Conservation (phyloP, 2,329 filamentous ascomycete species). For the Cercospora berteroae region DNA sequence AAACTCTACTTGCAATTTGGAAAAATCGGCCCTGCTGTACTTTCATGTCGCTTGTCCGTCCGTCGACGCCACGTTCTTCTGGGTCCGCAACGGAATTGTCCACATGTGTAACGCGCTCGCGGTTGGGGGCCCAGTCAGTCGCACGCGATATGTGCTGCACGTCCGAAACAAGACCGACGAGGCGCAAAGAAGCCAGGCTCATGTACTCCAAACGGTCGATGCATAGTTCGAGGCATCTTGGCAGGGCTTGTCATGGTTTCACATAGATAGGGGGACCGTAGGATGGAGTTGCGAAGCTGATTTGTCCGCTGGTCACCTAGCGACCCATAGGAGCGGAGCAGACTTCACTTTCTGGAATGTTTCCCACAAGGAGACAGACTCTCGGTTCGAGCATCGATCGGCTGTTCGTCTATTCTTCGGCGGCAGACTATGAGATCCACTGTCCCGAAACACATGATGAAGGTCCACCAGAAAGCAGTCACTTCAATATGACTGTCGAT, state of each 20-base stretch:
- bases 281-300: neutral
- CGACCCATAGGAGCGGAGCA: neutral
- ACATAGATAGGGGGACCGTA: neutral
- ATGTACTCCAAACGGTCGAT: constrained; percentile 2
- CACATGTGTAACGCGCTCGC: neutral
- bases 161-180: constrained; percentile 1
- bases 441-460: neutral
- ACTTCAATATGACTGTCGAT: neutral
- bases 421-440: neutral
- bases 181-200: neutral
- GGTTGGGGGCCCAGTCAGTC: neutral
- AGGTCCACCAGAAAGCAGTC: neutral
- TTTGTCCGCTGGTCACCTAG: neutral
- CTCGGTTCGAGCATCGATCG: neutral
- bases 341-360: neutral
- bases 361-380: neutral
- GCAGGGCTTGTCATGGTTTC: constrained; percentile 4
- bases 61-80: neutral
- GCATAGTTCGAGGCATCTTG: neutral
- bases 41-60: constrained; percentile 4
- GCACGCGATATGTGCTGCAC: neutral
- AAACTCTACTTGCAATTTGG: neutral
- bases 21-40: neutral
- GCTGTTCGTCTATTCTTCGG: neutral
- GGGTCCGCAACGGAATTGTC: neutral